Evolutionary conservation across 1,139 yeast species (phyloP).

Genomic region (Taphrina communis): DNA sequence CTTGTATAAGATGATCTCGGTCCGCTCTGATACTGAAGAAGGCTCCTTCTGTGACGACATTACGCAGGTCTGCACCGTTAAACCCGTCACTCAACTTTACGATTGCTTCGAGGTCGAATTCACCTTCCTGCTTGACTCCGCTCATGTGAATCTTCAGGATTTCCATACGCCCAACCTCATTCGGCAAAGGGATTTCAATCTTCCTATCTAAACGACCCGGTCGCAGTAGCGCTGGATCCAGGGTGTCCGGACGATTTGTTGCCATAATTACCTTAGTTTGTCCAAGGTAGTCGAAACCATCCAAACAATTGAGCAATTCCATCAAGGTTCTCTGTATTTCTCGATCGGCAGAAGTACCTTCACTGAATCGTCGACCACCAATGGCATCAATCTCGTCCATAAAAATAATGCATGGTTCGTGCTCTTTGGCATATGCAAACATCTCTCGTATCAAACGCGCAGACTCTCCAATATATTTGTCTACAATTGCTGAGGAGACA

Average conservation of each 20-base stretch:
- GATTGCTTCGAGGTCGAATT: conserved; percentile 94
- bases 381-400: conserved; percentile 99
- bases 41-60: conserved; percentile 98
- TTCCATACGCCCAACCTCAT: conserved; percentile 94
- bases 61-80: conserved; percentile 98
- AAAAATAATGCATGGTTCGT: conserved; percentile 97
- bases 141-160: conserved; percentile 93
- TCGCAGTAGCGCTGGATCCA: conserved; percentile 97
- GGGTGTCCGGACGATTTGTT: conserved; percentile 96
- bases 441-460: conserved; percentile 96
- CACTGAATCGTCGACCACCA: conserved; percentile 97
- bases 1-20: conserved; percentile 89
- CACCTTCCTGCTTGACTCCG: conserved; percentile 88
- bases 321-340: conserved; percentile 98
- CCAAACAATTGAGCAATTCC: conserved; percentile 98
- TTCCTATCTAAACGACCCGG: conserved; percentile 98
- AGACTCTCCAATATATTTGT: conserved; percentile 97
- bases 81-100: conserved; percentile 99
- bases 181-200: conserved; percentile 94
- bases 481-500: conserved; percentile 98
- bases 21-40: conserved; percentile 98
- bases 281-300: conserved; percentile 96
- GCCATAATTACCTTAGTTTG: conserved; percentile 99
- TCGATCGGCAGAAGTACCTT: conserved; percentile 98
- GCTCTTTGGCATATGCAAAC: conserved; percentile 98